Conservation (phyloP, 1,139 yeast genomes). For the Yamadazyma spencermartinsiae region DNA sequence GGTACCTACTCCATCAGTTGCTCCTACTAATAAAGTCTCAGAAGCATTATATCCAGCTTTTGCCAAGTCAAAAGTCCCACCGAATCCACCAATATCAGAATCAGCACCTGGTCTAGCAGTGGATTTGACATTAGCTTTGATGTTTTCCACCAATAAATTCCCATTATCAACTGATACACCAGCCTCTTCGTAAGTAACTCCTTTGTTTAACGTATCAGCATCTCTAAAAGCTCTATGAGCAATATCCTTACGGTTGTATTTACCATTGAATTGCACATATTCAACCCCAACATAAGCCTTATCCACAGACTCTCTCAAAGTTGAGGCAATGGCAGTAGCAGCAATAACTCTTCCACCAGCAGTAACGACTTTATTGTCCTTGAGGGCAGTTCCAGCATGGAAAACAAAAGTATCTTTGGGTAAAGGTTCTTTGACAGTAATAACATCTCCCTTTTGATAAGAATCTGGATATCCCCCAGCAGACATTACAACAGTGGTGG, state of each 20-base stretch:
- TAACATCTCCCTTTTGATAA: slow-evolving; percentile 84
- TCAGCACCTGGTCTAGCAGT: slow-evolving; percentile 97
- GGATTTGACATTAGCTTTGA: slow-evolving; percentile 89
- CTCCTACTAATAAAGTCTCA: slow-evolving; percentile 86
- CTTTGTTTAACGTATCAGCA: slow-evolving; percentile 27
- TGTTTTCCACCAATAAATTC: slow-evolving; percentile 82
- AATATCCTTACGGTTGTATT: slow-evolving; percentile 87
- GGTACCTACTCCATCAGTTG: slow-evolving; percentile 99
- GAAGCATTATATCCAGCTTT: slow-evolving; percentile 80
- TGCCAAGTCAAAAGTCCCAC: slow-evolving; percentile 90
- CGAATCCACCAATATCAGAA: slow-evolving; percentile 98
- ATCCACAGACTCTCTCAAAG: slow-evolving; percentile 78
- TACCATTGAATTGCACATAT: slow-evolving; percentile 66
- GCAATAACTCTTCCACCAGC: slow-evolving; percentile 98
- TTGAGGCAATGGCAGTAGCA: slow-evolving; percentile 77
- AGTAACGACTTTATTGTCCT: slow-evolving; percentile 66
- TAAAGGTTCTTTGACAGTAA: slow-evolving; percentile 53
- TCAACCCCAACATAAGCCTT: slow-evolving; percentile 85
- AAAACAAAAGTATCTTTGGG: slow-evolving; percentile 67
- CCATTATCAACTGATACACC: slow-evolving; percentile 99
- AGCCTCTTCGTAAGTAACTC: slow-evolving; percentile 85
- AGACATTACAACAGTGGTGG: slow-evolving; percentile 93
- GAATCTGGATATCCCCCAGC: slow-evolving; percentile 97
- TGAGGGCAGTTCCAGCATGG: slow-evolving; percentile 86
- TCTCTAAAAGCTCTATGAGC: slow-evolving; percentile 93